phyloP scores from a whole-genome alignment of 2,329 filamentous ascomycete species.

The Cordyceps cicadae region DNA sequence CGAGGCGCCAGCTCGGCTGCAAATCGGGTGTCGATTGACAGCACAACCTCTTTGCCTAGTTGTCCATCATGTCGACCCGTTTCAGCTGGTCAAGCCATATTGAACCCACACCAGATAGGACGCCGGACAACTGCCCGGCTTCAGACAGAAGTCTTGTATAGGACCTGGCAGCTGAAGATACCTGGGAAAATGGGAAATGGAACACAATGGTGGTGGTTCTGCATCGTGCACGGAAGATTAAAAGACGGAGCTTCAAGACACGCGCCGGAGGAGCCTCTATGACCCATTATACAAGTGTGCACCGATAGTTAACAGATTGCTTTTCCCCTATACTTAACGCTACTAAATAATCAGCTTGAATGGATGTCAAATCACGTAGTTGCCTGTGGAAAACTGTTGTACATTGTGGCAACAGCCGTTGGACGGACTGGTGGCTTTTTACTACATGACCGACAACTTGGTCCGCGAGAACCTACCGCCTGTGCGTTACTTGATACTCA shows the following conservation, averaged over 20 bases:
- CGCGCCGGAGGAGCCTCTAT: not conserved
- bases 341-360: not conserved
- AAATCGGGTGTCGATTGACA: too few species aligned
- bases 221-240: not conserved
- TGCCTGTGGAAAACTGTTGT: too few species aligned
- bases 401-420: not conserved
- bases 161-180: not conserved
- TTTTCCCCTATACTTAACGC: not conserved
- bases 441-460: not conserved
- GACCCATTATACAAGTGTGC: not conserved
- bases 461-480: not conserved
- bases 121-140: not conserved
- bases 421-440: too few species aligned
- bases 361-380: not conserved
- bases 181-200: not conserved
- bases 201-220: not conserved
- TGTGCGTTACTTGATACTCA: not conserved
- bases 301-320: slow-evolving; percentile 9
- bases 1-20: too few species aligned
- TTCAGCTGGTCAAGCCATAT: too few species aligned
- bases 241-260: not conserved
- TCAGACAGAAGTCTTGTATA: not conserved
- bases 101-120: not conserved
- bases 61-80: not conserved
- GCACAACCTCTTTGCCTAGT: not conserved